Percentiles rank a stretch among this genome's conserved stretches.
phyloP scores from a whole-genome alignment of 768 basidiomycete genomes.

The Fibroporia radiculosa region DNA sequence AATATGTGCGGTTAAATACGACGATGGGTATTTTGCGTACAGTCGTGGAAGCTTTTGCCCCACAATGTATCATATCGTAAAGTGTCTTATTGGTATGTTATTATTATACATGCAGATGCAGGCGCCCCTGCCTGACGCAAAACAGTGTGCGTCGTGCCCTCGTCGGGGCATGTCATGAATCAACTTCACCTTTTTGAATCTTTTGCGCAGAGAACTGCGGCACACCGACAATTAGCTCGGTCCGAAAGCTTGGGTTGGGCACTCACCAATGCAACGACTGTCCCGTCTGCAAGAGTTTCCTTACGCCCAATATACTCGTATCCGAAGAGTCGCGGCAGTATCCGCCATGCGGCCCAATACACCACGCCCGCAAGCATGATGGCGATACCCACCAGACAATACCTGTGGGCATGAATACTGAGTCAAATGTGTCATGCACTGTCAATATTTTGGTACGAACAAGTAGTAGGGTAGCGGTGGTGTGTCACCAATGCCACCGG shows the following conservation, averaged over 20 bases:
- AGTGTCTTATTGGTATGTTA: background rate
- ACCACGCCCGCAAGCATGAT: constrained; percentile 37
- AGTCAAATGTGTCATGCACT: background rate
- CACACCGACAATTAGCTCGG: background rate
- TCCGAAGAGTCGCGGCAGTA: constrained; percentile 41
- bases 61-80: background rate
- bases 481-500: constrained; percentile 49
- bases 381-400: constrained; percentile 46
- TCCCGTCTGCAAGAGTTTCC: constrained; percentile 42
- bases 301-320: constrained; percentile 43
- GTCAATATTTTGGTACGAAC: constrained; percentile 12
- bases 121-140: no score
- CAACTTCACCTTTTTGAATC: constrained; percentile 4
- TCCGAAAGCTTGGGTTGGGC: background rate
- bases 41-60: background rate
- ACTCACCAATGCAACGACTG: constrained; percentile 42
- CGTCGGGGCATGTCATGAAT: no score
- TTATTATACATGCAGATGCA: no score
- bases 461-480: constrained; percentile 55
- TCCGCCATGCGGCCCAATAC: constrained; percentile 50
- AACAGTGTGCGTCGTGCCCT: no score
- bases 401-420: no score
- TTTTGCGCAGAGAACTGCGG: constrained; percentile 12
- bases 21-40: background rate
- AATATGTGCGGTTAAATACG: background rate